A percentile compares a stretch with the other conserved stretches of the same genome.
These are phyloP conservation scores for Ottelia alismoides DNA, from an alignment of 106 monocot species.

Conservation along the genomic window DNA sequence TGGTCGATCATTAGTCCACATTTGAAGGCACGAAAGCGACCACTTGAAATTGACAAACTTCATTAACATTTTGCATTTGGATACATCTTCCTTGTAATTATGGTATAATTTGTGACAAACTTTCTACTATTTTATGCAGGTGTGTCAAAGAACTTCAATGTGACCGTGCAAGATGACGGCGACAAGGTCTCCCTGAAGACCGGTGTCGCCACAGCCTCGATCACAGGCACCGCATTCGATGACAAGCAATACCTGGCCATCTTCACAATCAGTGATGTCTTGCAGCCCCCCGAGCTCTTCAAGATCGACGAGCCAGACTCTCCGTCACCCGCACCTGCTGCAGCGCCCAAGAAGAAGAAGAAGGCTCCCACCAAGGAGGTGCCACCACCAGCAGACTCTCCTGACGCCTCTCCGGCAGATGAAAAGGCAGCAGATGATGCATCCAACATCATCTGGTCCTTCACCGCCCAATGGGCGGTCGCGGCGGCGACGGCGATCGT, in stretches of 20 bases:
- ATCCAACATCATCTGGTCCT: background rate
- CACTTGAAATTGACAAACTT: no score
- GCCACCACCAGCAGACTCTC: constrained; percentile 13
- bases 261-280: constrained; percentile 26
- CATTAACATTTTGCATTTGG: no score
- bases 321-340: constrained; percentile 20
- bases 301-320: constrained; percentile 18
- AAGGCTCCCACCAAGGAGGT: background rate
- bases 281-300: constrained; percentile 45
- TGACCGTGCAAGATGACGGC: constrained; percentile 55
- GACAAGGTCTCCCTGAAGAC: constrained; percentile 44
- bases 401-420: constrained; percentile 11
- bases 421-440: constrained; percentile 5
- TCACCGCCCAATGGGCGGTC: background rate
- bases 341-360: background rate
- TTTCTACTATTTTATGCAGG: no score
- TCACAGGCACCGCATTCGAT: constrained; percentile 38
- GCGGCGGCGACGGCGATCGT: background rate
- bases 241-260: constrained; percentile 25
- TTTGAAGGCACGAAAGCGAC: no score
- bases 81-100: no score
- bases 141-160: constrained; percentile 42
- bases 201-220: constrained; percentile 14
- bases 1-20: no score
- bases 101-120: no score